Base-by-base conservation (phyloP, 2,329 filamentous ascomycete genomes). In the Pseudogymnoascus sp. region DNA sequence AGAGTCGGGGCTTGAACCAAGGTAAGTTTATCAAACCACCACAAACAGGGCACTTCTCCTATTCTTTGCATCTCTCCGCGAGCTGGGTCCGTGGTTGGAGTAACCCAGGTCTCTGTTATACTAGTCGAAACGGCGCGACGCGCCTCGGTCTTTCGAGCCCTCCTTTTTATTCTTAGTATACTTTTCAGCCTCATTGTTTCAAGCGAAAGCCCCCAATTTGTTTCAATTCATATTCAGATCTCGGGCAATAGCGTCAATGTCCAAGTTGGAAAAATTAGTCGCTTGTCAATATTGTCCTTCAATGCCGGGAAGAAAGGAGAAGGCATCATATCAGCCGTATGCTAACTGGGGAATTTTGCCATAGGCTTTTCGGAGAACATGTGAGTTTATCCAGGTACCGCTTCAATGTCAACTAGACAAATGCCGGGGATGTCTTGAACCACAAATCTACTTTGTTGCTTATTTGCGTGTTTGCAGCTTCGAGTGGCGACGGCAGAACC, bases 1-100 rank as follows among this genome's bases (percentile, higher is more conserved):
- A 58, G 89, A 90, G 65, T 96, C 92, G 4, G 92, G 92, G 6
- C 77, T 97, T 18, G 93, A 97, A 74, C 91, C 91, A 72, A 89
- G 89, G 92, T 96, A 71, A 69, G 76, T 9, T 22, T 18, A 18
- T 28, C 33, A 54, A n/a, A 18, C 28, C 28, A 35, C 47, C 28
- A 54, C 47, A 35, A 54, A 54, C 47, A 3, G 47, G 47, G 47
- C 47, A 54, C 47, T 33, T 54, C 47, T 54, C 47, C 47, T 54
- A 54, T 54, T 20, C 9, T 35, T 11, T 54, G 47, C 28, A 54
- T 54, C 4, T 35, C 47, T 54, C 25, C 6, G 16, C 4, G n/a
- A 33, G 28, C 47, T 33, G 28, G 47, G 28, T 20, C 47, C 47
- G 14, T 33, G 47, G 47, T 18, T 54, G 20, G 6, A 54, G 47